phyloP scores from a whole-genome alignment of 2,329 filamentous ascomycete species.

The Paraphoma chrysanthemicola region DNA sequence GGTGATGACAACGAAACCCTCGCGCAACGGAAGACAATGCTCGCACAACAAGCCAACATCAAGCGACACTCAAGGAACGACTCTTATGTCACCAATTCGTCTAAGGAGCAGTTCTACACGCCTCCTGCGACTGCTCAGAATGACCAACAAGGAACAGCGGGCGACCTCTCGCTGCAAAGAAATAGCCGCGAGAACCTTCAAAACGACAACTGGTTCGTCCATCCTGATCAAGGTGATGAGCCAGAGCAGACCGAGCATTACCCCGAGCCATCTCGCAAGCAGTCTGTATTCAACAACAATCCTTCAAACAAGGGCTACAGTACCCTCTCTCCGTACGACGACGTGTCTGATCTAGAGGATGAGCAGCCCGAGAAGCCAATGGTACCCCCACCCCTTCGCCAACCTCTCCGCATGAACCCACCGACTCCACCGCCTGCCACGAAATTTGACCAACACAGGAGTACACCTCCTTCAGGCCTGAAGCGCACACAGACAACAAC shows the following conservation, averaged over 20 bases:
- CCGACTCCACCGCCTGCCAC: conserved; percentile 45
- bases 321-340: conserved; percentile 32
- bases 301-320: conserved; percentile 35
- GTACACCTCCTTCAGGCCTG: conserved; percentile 23
- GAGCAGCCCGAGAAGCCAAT: conserved; percentile 33
- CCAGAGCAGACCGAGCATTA: conserved; percentile 17
- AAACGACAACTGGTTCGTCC: conserved; percentile 58
- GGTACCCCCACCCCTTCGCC: conserved; percentile 51
- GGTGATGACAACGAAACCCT: conserved; percentile 37
- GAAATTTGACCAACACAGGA: conserved; percentile 20
- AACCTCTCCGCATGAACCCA: conserved; percentile 57
- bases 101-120: conserved; percentile 41
- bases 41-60: conserved; percentile 43
- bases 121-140: conserved; percentile 28
- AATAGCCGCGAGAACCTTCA: conserved; percentile 45
- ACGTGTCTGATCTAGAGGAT: conserved; percentile 37
- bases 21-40: conserved; percentile 42
- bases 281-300: conserved; percentile 33
- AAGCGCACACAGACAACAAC: conserved; percentile 33
- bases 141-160: conserved; percentile 21
- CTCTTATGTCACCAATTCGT: conserved; percentile 35
- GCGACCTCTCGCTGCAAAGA: conserved; percentile 38
- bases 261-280: conserved; percentile 18
- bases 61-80: conserved; percentile 37
- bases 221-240: conserved; percentile 29